phyloP scores from a whole-genome alignment of 2,329 filamentous ascomycete species.

The Microcera coccophila region DNA sequence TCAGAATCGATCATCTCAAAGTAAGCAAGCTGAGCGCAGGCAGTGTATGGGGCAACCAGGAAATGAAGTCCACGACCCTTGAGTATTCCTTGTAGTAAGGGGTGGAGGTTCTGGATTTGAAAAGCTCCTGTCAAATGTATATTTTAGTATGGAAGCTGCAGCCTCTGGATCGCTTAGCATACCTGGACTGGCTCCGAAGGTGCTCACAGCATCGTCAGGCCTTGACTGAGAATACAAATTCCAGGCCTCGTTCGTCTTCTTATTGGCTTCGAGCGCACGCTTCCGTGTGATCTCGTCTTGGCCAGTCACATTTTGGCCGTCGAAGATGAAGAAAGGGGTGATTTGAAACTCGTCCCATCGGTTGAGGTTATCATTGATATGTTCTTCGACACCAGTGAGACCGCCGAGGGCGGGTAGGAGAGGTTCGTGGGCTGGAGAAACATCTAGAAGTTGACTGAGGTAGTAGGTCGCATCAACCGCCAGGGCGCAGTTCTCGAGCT shows the following conservation, averaged over 20 bases:
- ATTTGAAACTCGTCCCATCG: constrained; percentile 67
- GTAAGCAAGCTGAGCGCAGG: constrained; percentile 82
- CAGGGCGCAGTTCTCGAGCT: constrained; percentile 70
- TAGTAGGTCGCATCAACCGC: constrained; percentile 90
- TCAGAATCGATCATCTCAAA: constrained; percentile 65
- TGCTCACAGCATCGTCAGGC: constrained; percentile 73
- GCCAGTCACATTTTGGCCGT: constrained; percentile 75
- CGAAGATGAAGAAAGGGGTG: constrained; percentile 85
- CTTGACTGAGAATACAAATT: constrained; percentile 76
- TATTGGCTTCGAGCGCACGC: constrained; percentile 61
- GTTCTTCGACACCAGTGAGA: constrained; percentile 71
- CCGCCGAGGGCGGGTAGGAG: constrained; percentile 87
- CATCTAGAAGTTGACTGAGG: constrained; percentile 72
- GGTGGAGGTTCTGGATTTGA: constrained; percentile 67
- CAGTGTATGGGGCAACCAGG: constrained; percentile 80
- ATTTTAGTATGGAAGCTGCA: constrained; percentile 25
- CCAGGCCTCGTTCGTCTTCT: constrained; percentile 78
- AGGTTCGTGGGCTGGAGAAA: constrained; percentile 70
- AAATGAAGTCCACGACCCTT: constrained; percentile 67
- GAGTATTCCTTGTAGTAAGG: constrained; percentile 72
- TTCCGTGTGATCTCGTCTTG: constrained; percentile 67
- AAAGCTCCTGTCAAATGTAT: constrained; percentile 56
- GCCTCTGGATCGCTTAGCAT: constrained; percentile 24
- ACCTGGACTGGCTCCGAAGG: constrained; percentile 80
- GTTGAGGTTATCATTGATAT: constrained; percentile 73